phyloP scores from a whole-genome alignment of 257 asterid species.

The Ajuga chamaepitys region DNA sequence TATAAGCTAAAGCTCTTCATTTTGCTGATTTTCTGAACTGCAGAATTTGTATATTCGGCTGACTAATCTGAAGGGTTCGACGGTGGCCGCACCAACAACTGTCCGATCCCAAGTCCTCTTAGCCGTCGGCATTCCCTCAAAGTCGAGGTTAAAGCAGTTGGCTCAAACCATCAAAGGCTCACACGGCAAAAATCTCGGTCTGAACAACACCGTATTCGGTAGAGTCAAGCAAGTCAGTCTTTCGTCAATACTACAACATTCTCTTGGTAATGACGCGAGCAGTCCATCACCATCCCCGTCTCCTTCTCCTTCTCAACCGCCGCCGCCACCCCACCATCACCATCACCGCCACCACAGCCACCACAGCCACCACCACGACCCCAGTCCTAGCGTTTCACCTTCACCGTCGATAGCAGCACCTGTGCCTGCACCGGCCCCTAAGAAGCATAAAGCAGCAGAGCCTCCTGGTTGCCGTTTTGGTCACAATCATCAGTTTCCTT shows the following conservation, averaged over 20 bases:
- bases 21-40: conserved; percentile 17
- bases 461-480: conserved; percentile 64
- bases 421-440: conserved; percentile 39
- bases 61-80: conserved; percentile 78
- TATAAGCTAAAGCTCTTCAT: conserved; percentile 6
- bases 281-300: conserved; percentile 49
- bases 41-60: conserved; percentile 81
- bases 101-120: conserved; percentile 65
- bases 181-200: conserved; percentile 76
- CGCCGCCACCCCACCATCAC: conserved; percentile 49
- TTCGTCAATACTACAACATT: conserved; percentile 64
- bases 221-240: conserved; percentile 91
- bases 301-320: conserved; percentile 36
- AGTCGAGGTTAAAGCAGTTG: conserved; percentile 75
- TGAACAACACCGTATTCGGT: conserved; percentile 87
- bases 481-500: conserved; percentile 33
- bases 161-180: conserved; percentile 76
- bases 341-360: conserved; percentile 32
- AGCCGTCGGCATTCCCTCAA: conserved; percentile 75
- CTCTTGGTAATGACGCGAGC: conserved; percentile 36
- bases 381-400: conserved; percentile 55
- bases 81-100: conserved; percentile 60
- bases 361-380: conserved; percentile 38
- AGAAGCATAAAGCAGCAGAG: conserved; percentile 28
- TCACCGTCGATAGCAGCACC: conserved; percentile 45